Percentiles rank a stretch among this genome's conserved stretches.
phyloP scores from a whole-genome alignment of 2,329 filamentous ascomycete genomes.

The Cercospora zeae-maydis region DNA sequence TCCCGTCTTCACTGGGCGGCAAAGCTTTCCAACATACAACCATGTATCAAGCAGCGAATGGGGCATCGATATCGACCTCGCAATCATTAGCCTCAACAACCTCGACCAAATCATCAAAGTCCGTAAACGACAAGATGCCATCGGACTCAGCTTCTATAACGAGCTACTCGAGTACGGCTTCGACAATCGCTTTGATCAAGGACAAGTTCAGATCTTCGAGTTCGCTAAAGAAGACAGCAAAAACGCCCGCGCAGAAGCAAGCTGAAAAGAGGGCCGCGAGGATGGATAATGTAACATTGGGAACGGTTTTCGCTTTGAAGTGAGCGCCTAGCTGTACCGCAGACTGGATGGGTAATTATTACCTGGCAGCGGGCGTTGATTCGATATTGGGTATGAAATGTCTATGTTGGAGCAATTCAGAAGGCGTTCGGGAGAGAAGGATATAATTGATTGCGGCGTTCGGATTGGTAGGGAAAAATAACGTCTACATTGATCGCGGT shows the following conservation, averaged over 20 bases:
- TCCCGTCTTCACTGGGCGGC: neutral
- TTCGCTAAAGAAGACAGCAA: conserved; percentile 2
- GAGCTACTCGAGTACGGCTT: conserved; percentile 11
- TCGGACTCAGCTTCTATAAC: conserved; percentile 6
- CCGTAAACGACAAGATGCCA: neutral
- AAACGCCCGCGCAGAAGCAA: conserved; percentile 17
- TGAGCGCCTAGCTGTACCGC: neutral
- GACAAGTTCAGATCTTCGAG: conserved; percentile 12
- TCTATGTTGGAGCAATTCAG: no score
- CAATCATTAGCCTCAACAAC: neutral
- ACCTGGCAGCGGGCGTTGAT: neutral
- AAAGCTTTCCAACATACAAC: conserved; percentile 11
- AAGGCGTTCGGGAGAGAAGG: neutral
- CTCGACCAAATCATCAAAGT: neutral
- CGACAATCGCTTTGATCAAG: conserved; percentile 18
- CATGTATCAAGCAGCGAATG: conserved; percentile 16
- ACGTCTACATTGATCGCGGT: neutral
- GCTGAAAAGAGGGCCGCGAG: conserved; percentile 7
- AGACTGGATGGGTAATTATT: neutral
- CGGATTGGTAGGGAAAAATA: neutral
- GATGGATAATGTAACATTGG: conserved; percentile 13
- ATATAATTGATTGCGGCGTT: neutral
- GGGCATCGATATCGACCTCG: neutral
- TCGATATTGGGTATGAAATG: neutral
- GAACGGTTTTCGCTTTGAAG: conserved; percentile 9